Conservation (phyloP, 2,329 filamentous ascomycete genomes). For the Drechslerella coelobrocha region DNA sequence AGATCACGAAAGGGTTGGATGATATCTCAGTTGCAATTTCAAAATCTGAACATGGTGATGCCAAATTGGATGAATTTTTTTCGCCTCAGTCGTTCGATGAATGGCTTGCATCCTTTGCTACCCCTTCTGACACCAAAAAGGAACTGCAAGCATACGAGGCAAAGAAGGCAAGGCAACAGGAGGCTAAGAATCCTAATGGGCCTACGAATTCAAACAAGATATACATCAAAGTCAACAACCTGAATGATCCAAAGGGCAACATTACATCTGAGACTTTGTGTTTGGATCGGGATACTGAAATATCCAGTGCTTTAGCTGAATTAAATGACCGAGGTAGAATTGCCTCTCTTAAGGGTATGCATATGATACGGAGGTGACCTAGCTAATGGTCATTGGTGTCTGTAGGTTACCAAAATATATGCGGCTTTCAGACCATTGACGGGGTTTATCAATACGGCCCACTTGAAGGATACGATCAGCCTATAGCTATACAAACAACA, state of each 20-base stretch:
- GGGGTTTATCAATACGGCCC: conserved; percentile 6
- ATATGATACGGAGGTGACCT: not conserved
- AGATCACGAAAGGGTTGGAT: conserved; percentile 8
- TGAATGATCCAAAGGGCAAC: conserved; percentile 4
- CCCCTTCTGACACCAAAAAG: not conserved
- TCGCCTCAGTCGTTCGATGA: conserved; percentile 9
- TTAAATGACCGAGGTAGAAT: not conserved
- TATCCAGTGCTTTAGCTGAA: conserved; percentile 5
- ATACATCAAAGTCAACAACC: conserved; percentile 6
- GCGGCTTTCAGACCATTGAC: conserved; percentile 10
- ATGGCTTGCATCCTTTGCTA: conserved; percentile 6
- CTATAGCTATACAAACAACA: not conserved
- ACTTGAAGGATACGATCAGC: not conserved
- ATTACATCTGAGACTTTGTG: not conserved
- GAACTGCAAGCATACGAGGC: not conserved
- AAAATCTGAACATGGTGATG: not conserved
- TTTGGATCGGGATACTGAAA: not conserved
- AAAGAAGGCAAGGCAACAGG: not conserved
- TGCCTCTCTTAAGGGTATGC: too few relatives aligned
- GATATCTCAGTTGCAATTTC: conserved; percentile 4
- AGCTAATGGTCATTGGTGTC: not conserved
- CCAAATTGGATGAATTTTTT: not conserved
- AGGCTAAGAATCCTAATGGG: not conserved
- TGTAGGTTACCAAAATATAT: conserved; percentile 21
- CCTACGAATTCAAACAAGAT: not conserved